Evolutionary conservation across 345 rosid species (phyloP), one percentile per base, ranked within the genome.

Genomic region (Psidium friedrichsthalianum): DNA sequence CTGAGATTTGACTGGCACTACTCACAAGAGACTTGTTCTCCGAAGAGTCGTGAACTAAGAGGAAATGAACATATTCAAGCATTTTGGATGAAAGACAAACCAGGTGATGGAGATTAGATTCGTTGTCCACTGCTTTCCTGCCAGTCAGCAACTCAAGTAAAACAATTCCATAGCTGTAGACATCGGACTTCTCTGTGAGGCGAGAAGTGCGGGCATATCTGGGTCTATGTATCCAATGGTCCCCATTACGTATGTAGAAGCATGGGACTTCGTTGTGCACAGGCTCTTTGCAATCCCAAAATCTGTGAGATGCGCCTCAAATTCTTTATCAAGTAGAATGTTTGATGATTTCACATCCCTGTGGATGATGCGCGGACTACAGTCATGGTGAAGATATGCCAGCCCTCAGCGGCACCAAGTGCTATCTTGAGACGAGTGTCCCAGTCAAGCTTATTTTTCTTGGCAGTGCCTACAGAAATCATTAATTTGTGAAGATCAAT

Each of bases 181-280:
- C 98, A 87, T 96, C 99, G 0, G 99, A 96, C 84, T 97, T 97
- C 91, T 96, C 99, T 0, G 99, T 97, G 58, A 96, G 96, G 2
- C 91, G 96, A 21, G 99, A 96, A 78, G 99, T 97, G 32, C 98
- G 96, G 20, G 99, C 99, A 89, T 97, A 97, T 84, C 99, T 0
- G 99, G 99, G 76, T 97, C 99, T 76, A 97, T 96, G 86, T 97
- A 96, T 36, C 99, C 99, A 83, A 97, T 97, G 5, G 99, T 97
- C 51, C 99, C 99, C 99, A 95, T 93, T 15, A 97, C 82, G 83
- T 90, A 93, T 5, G 99, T 96, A 24, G 98, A 97, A 51, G 99
- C 95, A 86, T 96, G 91, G 11, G 98, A 86, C 88, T 97, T 96
- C 10, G 99, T 92, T 9, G 91, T 85, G 86, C 98, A 96, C 40